phyloP scores from a whole-genome alignment of 2,329 filamentous ascomycete species.

The Penicillium digitatum region DNA sequence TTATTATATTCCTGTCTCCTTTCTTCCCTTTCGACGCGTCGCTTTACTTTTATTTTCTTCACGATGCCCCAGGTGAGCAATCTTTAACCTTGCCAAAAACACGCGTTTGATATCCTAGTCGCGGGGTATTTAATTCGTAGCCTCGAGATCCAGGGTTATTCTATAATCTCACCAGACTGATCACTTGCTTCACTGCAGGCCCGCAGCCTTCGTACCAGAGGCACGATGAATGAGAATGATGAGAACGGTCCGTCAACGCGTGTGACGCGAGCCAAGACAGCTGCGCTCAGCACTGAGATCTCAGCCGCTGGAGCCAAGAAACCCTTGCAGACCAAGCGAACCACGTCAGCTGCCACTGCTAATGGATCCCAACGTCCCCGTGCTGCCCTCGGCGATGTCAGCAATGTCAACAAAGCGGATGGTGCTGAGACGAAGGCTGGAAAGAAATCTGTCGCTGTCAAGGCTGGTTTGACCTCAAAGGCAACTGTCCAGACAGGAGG shows the following conservation, averaged over 20 bases:
- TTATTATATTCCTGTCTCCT: conserved; percentile 26
- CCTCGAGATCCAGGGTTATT: background rate
- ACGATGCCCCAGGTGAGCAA: conserved; percentile 57
- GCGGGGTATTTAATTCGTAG: background rate
- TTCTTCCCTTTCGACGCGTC: conserved; percentile 21
- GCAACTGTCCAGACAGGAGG: conserved; percentile 71
- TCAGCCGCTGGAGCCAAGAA: conserved; percentile 61
- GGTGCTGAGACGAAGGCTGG: conserved; percentile 59
- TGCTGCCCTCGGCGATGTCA: conserved; percentile 85
- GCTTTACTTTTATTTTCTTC: conserved; percentile 25
- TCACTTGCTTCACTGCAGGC: conserved; percentile 45
- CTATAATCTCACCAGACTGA: background rate
- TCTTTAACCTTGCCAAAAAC: conserved; percentile 13
- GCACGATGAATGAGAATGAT: conserved; percentile 87
- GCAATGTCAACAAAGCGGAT: conserved; percentile 75
- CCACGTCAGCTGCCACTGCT: conserved; percentile 48
- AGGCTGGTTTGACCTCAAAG: conserved; percentile 72
- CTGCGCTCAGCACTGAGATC: conserved; percentile 54
- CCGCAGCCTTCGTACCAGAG: conserved; percentile 68
- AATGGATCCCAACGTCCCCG: conserved; percentile 64
- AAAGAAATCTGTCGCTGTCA: conserved; percentile 66
- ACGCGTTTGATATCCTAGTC: conserved; percentile 16
- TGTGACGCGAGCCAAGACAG: conserved; percentile 88
- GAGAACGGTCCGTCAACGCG: conserved; percentile 79
- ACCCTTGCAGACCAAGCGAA: conserved; percentile 67